A percentile compares a stretch with the other conserved stretches of the same genome.
phyloP scores from a whole-genome alignment of 1,284 basidiomycete species.

The Sphaerobolus stellatus region DNA sequence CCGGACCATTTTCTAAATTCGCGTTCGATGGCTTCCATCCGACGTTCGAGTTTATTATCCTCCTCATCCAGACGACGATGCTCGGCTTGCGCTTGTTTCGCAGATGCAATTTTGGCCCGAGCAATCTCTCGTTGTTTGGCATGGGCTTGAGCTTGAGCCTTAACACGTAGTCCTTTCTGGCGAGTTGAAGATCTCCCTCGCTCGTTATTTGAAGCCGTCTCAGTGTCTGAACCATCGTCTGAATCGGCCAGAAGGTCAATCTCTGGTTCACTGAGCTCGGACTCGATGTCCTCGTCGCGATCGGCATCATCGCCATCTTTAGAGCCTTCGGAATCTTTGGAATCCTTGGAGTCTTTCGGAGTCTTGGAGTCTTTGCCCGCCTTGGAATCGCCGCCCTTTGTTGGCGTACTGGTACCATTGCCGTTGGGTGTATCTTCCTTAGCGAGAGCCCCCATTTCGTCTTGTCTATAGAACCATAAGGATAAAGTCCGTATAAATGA shows the following conservation, averaged over 20 bases:
- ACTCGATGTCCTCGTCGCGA: conserved; percentile 50
- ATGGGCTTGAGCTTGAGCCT: conserved; percentile 54
- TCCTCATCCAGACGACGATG: conserved; percentile 86
- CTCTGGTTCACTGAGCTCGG: conserved; percentile 66
- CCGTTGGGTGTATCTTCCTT: conserved; percentile 26
- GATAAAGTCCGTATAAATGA: background rate
- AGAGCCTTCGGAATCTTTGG: conserved; percentile 31
- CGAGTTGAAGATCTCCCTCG: conserved; percentile 49
- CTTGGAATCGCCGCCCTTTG: conserved; percentile 47
- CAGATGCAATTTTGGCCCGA: conserved; percentile 67
- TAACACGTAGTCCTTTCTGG: conserved; percentile 52
- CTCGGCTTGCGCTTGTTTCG: conserved; percentile 70
- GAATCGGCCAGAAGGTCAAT: conserved; percentile 19
- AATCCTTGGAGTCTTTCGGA: background rate
- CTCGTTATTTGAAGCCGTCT: conserved; percentile 42
- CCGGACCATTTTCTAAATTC: conserved; percentile 89
- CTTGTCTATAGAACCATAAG: conserved; percentile 47
- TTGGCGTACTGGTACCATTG: conserved; percentile 25
- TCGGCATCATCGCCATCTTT: conserved; percentile 47
- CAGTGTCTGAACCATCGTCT: conserved; percentile 32
- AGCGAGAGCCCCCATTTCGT: conserved; percentile 69
- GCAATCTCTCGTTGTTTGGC: conserved; percentile 76
- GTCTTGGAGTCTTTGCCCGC: conserved; percentile 32
- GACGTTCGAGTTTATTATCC: conserved; percentile 72
- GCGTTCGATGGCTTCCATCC: conserved; percentile 85